Base-by-base conservation (phyloP, 2,329 filamentous ascomycete species). In the Pestalotiopsis sp. region DNA sequence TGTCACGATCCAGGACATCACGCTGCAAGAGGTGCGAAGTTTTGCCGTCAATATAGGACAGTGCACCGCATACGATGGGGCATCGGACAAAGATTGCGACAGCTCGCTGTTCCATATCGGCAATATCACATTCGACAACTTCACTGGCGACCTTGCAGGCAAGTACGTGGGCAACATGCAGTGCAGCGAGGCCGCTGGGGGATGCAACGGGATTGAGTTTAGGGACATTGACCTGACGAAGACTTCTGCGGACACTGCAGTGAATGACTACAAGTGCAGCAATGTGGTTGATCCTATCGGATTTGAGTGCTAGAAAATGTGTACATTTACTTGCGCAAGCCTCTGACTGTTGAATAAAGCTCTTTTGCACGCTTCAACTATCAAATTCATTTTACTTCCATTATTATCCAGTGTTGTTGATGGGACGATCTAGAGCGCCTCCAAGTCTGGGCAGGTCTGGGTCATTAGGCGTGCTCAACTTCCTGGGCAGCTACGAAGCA, bases 1-100 rank as follows among this genome's bases (percentile, higher is more conserved):
- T 66, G 70, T 75, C 39, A 71, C 69, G n/a, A 66, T 74, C 23
- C 67, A 69, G 65, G 71, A 74, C 69, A 72, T 73, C 69, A 60
- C 25, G 31, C 68, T 74, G 27, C 31, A 68, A 52, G 69, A 72
- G 61, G 58, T 70, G 17, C 62, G 31, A 27, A 65, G 68, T 2
- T 67, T 66, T 23, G 66, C 70, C 31, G 70, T 73, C 52, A 65
- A 64, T 27, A 65, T 74, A 36, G 70, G 68, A 6, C 72, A 75
- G 67, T 74, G 72, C 69, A 75, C 72, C 3, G 69, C 68, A 58
- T 74, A 69, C 67, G 70, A 70, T 41, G 67, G 60, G 38, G 70
- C 68, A 0, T 64, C 49, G 6, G 71, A 70, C 59, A 31, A 31
- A 31, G 69, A 69, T 25, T 74, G 72, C 68, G 69, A 74, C 68